Evolutionary conservation across 495 filamentous ascomycete species (phyloP).

Genomic region (Cetradonia linearis): DNA sequence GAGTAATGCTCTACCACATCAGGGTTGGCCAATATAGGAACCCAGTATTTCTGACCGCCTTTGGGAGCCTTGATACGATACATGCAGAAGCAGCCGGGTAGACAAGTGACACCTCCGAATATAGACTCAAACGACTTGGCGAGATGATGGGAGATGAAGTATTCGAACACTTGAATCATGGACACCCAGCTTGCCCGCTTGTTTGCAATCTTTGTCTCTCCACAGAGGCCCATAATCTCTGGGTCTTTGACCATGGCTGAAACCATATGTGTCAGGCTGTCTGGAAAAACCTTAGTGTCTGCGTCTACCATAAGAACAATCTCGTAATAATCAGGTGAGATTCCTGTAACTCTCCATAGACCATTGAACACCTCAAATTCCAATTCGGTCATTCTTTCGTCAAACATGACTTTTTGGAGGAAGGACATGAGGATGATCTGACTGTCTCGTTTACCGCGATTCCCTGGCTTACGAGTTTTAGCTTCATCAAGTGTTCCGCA

Average conservation of each 20-base stretch:
- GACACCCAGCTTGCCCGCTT: slow-evolving; percentile 90
- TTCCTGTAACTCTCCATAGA: slow-evolving; percentile 95
- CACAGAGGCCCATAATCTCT: slow-evolving; percentile 97
- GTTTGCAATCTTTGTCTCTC: slow-evolving; percentile 99
- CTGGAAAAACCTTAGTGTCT: slow-evolving; percentile 97
- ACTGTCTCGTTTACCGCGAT: slow-evolving; percentile 95
- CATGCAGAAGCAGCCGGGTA: slow-evolving; percentile 99
- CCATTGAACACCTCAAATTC: slow-evolving; percentile 99
- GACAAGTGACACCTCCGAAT: slow-evolving; percentile 98
- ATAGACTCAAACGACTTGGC: slow-evolving; percentile 96
- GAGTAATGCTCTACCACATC: slow-evolving; percentile 99
- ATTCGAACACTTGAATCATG: slow-evolving; percentile 99
- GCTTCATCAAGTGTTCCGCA: slow-evolving; percentile 86
- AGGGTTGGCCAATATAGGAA: slow-evolving; percentile 95
- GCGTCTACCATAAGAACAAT: slow-evolving; percentile 97
- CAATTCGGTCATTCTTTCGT: slow-evolving; percentile 99
- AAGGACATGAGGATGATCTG: slow-evolving; percentile 99
- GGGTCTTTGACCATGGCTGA: slow-evolving; percentile 99
- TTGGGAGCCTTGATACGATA: slow-evolving; percentile 99
- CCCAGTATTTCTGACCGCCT: slow-evolving; percentile 98
- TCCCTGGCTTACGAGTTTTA: slow-evolving; percentile 75
- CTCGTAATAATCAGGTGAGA: slow-evolving; percentile 96
- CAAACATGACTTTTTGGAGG: slow-evolving; percentile 99
- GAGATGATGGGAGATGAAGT: slow-evolving; percentile 97
- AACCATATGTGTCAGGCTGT: slow-evolving; percentile 96